Percentiles rank a stretch among this genome's conserved stretches.
These are phyloP conservation scores for Daucus carota DNA, from an alignment of 129 eudicot species.

Conservation along the genomic window DH1_v3.0 NC_030386.2:36193501-36194000, in stretches of 20 bases:
- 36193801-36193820: neutral
- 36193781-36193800: neutral
- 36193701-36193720: neutral
- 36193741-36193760: neutral
- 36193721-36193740: neutral
- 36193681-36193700: neutral
- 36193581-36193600: slow-evolving; percentile 25
- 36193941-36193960: slow-evolving; percentile 17
- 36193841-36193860: no score
- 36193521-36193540: neutral
- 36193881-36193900: slow-evolving; percentile 2
- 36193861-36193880: slow-evolving; percentile 21
- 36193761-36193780: neutral
- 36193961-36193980: slow-evolving; percentile 24
- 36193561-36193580: slow-evolving; percentile 20
- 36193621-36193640: neutral
- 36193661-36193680: neutral
- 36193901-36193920: neutral
- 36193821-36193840: neutral
- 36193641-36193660: neutral
- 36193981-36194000: slow-evolving; percentile 18
- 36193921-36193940: slow-evolving; percentile 10
- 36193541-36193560: slow-evolving; percentile 10
- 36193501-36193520: neutral
- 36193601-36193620: neutral